Evolutionary conservation across 2,329 filamentous ascomycete species (phyloP), one percentile per base, ranked within the genome.

Genomic region (Colletotrichum spaethianum): DNA sequence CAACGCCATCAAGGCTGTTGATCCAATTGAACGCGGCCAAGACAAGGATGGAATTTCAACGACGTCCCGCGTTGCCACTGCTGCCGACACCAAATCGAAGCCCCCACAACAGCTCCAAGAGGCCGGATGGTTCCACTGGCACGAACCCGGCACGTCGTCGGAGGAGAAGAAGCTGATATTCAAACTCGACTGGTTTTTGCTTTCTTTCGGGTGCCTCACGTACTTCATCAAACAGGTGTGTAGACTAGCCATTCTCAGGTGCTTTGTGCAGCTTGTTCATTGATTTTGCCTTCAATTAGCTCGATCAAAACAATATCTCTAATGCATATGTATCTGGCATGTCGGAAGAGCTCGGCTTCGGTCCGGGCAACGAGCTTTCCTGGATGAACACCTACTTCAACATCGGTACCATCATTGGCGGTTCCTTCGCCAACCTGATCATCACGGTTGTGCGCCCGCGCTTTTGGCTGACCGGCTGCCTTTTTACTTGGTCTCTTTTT

Each of bases 321-420:
- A 87, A 87, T 75, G 86, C 86, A 3, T 88, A 86, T 66, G 80
- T 85, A 28, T 82, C 83, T 33, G 83, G 86, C 73, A 85, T 87
- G 85, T 74, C 80, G 61, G 81, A 87, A 68, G 82, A 88, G 55
- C 81, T 89, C 4, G 73, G 79, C 40, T 81, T 88, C 75, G 79
- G 82, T 52, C 76, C 75, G 2, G 77, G 82, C 57, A 80, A 86
- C 73, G 79, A 85, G 73, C 78, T 85, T 26, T 82, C 78, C n/a
- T 85, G 82, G 81, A 83, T 85, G 78, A 84, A 82, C 52, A 87
- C 84, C 0, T 85, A 81, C 72, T 86, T 86, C 76, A 84, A 80
- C 28, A 82, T 86, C n/a, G 86, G 85, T 56, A 83, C 83, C 33
- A 83, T 87, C 38, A 76, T 87, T 33, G 84, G 84, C 20, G 83